phyloP scores from a whole-genome alignment of 129 eudicot species.

The Oenanthe sinensis region DNA sequence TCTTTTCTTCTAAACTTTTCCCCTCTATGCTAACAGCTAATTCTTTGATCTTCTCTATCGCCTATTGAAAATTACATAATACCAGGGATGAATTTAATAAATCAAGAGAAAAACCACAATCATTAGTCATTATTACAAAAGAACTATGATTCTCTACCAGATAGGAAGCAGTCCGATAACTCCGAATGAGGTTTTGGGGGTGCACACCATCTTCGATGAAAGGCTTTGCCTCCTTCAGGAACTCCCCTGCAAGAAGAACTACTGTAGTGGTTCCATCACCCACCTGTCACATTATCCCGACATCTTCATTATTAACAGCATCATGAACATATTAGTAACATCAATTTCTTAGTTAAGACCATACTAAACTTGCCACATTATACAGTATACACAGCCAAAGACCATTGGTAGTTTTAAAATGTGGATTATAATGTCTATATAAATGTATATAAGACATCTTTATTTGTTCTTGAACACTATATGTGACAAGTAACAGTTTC shows the following conservation, averaged over 20 bases:
- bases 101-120: not conserved
- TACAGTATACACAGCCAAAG: not conserved
- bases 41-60: slow-evolving; percentile 79
- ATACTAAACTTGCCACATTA: not conserved
- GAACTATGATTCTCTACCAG: slow-evolving; percentile 34
- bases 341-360: not conserved
- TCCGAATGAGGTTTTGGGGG: slow-evolving; percentile 86
- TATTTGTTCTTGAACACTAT: not conserved
- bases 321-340: not conserved
- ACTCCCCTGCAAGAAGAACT: slow-evolving; percentile 95
- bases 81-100: not conserved
- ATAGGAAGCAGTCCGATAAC: slow-evolving; percentile 58
- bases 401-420: not conserved
- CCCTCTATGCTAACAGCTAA: slow-evolving; percentile 91
- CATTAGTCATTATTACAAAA: no score
- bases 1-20: slow-evolving; percentile 85
- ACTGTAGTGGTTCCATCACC: slow-evolving; percentile 99
- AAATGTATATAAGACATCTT: not conserved
- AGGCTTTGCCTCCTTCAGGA: slow-evolving; percentile 92
- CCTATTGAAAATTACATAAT: slow-evolving; percentile 25
- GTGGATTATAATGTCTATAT: not conserved
- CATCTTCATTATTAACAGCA: not conserved
- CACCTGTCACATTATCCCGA: slow-evolving; percentile 38
- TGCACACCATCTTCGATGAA: slow-evolving; percentile 97
- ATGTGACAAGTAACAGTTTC: not conserved